Conservation (phyloP, 129 eudicot genomes). For the Artemisia annua region DNA sequence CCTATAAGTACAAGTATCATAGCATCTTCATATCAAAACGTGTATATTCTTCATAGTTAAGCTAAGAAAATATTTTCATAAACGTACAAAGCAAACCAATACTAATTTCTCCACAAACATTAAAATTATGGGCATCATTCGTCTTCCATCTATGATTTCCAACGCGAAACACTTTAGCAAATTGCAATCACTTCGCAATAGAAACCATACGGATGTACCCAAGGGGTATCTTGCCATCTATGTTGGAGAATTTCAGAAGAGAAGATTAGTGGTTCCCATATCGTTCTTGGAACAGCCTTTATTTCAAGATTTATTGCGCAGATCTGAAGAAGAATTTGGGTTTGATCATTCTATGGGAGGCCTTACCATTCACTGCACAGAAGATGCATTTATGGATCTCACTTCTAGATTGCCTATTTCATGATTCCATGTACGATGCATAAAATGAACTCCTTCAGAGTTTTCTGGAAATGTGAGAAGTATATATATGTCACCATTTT, state of each 20-base stretch:
- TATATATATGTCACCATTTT: conserved; percentile 25
- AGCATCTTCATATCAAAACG: conserved; percentile 7
- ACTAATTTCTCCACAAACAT: neutral
- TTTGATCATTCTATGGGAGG: conserved; percentile 66
- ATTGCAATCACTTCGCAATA: conserved; percentile 20
- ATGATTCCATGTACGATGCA: neutral
- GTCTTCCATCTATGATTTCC: conserved; percentile 25
- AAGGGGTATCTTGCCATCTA: conserved; percentile 58
- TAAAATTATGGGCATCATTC: conserved; percentile 28
- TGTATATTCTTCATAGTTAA: neutral
- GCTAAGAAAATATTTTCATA: neutral
- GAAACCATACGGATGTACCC: conserved; percentile 33
- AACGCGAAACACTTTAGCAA: conserved; percentile 32
- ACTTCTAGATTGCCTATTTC: conserved; percentile 36
- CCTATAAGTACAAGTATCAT: conserved; percentile 14
- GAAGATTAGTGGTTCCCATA: conserved; percentile 51
- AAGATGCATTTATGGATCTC: conserved; percentile 42
- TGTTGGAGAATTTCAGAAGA: conserved; percentile 51
- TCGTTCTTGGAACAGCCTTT: conserved; percentile 50
- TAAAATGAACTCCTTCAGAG: neutral
- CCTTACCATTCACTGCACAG: conserved; percentile 65
- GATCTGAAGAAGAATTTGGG: conserved; percentile 61
- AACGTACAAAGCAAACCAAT: neutral
- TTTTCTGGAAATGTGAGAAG: conserved; percentile 15
- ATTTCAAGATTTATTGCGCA: conserved; percentile 49